Evolutionary conservation across 192 early-diverging fungal genomes (phyloP).

Genomic region (Coemansia sp.): DNA sequence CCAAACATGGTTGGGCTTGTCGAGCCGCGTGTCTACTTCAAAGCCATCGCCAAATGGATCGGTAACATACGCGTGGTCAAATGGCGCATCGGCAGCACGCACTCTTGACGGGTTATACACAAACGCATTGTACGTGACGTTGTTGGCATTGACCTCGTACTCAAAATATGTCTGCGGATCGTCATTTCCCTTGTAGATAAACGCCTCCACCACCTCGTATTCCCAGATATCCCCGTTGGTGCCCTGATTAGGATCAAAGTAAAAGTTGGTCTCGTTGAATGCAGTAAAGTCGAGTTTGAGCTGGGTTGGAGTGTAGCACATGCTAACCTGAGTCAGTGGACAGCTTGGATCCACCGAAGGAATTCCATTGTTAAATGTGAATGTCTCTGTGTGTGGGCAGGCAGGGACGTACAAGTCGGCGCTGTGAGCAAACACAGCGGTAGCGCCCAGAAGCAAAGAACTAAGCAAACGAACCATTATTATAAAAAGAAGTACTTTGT

Average conservation of each 20-base stretch:
- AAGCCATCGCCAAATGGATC: conserved; percentile 53
- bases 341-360: conserved; percentile 24
- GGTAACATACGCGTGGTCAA: conserved; percentile 41
- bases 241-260: conserved; percentile 34
- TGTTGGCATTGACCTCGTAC: conserved; percentile 50
- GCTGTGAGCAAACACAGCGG: background rate
- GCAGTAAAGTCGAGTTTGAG: conserved; percentile 45
- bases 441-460: background rate
- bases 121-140: conserved; percentile 52
- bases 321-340: conserved; percentile 30
- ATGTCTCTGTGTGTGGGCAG: conserved; percentile 26
- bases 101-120: conserved; percentile 46
- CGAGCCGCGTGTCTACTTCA: conserved; percentile 25
- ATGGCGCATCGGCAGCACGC: conserved; percentile 32
- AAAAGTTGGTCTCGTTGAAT: conserved; percentile 35
- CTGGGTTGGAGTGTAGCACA: conserved; percentile 45
- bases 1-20: conserved; percentile 33
- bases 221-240: conserved; percentile 55
- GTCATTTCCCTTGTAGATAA: conserved; percentile 45
- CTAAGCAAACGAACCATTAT: conserved; percentile 1
- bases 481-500: background rate
- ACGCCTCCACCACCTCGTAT: conserved; percentile 53
- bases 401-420: conserved; percentile 24
- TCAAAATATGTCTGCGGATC: conserved; percentile 51
- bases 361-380: conserved; percentile 34